These are phyloP conservation scores for Lasiodiplodia citricola DNA, from an alignment of 2,329 filamentous ascomycete genomes.

Conservation along the genomic window DNA sequence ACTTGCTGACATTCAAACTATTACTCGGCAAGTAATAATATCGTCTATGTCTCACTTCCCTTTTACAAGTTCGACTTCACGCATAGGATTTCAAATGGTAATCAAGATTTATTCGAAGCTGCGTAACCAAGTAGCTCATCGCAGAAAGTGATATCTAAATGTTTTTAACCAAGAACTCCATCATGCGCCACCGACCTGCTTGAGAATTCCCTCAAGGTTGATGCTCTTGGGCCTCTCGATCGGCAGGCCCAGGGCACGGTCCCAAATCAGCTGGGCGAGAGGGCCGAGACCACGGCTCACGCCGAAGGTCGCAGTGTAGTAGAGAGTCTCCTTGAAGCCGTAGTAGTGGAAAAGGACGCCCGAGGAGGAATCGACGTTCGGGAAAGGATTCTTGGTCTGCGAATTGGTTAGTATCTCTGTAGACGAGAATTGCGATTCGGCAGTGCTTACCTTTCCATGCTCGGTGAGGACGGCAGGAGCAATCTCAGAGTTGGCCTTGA, in stretches of 20 bases:
- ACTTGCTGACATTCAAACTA: too few relatives aligned
- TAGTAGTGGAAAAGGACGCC: slow-evolving; percentile 98
- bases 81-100: too few relatives aligned
- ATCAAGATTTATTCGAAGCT: neutral
- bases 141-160: neutral
- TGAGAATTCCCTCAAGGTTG: slow-evolving; percentile 83
- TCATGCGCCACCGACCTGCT: slow-evolving; percentile 49
- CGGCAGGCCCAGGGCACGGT: slow-evolving; percentile 87
- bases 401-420: slow-evolving; percentile 9
- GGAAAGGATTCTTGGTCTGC: slow-evolving; percentile 92
- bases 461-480: slow-evolving; percentile 88
- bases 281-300: slow-evolving; percentile 80
- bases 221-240: slow-evolving; percentile 99
- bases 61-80: too few relatives aligned
- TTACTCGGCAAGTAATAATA: too few relatives aligned
- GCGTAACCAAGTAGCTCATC: neutral
- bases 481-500: slow-evolving; percentile 90
- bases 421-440: neutral
- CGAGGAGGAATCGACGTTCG: slow-evolving; percentile 92
- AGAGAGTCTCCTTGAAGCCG: slow-evolving; percentile 94
- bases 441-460: slow-evolving; percentile 77
- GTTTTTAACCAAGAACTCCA: neutral
- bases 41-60: too few relatives aligned
- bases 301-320: slow-evolving; percentile 79
- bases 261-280: slow-evolving; percentile 94